Conservation (phyloP, 306 rosid species). For the Albizia julibrissin region DNA sequence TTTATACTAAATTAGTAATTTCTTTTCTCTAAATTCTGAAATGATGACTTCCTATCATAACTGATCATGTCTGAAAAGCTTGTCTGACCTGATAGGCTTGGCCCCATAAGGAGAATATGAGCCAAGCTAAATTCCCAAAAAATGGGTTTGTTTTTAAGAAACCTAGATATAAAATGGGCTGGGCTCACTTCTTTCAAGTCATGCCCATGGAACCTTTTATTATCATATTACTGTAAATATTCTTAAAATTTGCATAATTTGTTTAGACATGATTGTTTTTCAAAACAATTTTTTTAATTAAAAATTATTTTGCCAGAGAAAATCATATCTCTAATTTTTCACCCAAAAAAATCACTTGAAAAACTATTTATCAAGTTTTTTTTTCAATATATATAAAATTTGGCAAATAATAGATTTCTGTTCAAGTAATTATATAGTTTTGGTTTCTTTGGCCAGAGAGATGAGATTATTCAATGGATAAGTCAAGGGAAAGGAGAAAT, state of each 20-base stretch:
- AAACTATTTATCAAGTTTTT: not conserved
- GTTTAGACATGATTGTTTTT: not conserved
- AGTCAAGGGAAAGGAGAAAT: conserved; percentile 81
- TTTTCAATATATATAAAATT: not conserved
- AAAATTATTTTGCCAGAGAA: not conserved
- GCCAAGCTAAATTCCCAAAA: not conserved
- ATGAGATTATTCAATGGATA: conserved; percentile 85
- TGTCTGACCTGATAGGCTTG: not conserved
- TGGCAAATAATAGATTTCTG: not conserved
- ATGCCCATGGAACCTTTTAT: not conserved
- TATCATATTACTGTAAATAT: not conserved
- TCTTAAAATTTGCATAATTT: not conserved
- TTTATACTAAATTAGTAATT: not conserved
- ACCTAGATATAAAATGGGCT: not conserved
- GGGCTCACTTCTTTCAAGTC: not conserved
- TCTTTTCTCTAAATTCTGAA: not conserved
- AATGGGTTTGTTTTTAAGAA: not conserved
- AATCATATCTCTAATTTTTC: not conserved
- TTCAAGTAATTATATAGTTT: conserved; percentile 6
- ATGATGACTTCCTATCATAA: conserved; percentile 18
- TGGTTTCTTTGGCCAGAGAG: conserved; percentile 60
- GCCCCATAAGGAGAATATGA: not conserved
- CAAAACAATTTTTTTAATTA: not conserved
- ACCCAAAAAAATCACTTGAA: not conserved
- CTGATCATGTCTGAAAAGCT: not conserved